These are phyloP conservation scores for Mortierella sp. DNA, from an alignment of 371 early-diverging fungal genomes.

Conservation along the genomic window DNA sequence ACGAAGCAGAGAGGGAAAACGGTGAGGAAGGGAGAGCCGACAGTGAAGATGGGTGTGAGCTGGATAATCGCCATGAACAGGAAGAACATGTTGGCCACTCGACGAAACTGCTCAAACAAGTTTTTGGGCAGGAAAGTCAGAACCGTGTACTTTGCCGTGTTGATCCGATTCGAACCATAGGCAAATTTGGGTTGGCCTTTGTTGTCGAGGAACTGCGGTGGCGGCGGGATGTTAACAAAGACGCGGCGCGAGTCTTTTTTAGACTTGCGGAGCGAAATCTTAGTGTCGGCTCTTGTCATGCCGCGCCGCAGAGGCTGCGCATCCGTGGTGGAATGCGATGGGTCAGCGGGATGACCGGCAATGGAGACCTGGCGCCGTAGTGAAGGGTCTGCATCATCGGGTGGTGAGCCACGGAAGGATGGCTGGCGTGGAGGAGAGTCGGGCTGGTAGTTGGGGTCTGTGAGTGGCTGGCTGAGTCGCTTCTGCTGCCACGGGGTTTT, in stretches of 20 bases:
- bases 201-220: constrained; percentile 60
- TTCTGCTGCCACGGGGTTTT: constrained; percentile 45
- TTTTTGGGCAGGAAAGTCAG: constrained; percentile 95
- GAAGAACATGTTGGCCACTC: constrained; percentile 98
- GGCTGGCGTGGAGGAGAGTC: constrained; percentile 24
- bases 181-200: constrained; percentile 61
- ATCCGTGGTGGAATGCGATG: background rate
- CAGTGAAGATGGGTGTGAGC: constrained; percentile 80
- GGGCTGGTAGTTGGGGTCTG: constrained; percentile 39
- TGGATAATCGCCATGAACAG: constrained; percentile 93
- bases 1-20: constrained; percentile 91
- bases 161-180: constrained; percentile 74
- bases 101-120: constrained; percentile 95
- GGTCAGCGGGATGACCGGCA: constrained; percentile 6
- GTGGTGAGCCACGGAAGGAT: constrained; percentile 3
- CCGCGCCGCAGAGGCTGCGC: constrained; percentile 21
- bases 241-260: constrained; percentile 63
- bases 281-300: constrained; percentile 47
- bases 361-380: constrained; percentile 35
- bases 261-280: constrained; percentile 50
- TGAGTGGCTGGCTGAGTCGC: constrained; percentile 37
- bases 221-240: constrained; percentile 74
- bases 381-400: constrained; percentile 2
- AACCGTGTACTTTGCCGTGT: constrained; percentile 94
- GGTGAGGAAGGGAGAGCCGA: constrained; percentile 79